Evolutionary conservation across 2,329 filamentous ascomycete species (phyloP), one percentile per base, ranked within the genome.

Genomic region (Cyanodermella asteris): DNA sequence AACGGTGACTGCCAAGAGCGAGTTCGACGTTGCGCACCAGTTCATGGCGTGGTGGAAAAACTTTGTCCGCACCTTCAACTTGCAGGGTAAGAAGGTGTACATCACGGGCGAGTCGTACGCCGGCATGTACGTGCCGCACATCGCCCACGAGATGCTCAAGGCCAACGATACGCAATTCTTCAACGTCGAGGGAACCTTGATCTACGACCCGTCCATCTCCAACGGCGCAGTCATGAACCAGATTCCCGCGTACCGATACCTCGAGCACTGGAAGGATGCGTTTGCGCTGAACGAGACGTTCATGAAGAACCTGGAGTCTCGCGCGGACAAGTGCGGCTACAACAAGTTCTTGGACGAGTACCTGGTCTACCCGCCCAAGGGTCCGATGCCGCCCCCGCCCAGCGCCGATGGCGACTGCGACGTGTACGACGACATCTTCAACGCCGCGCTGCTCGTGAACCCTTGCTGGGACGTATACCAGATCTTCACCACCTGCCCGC

Each of bases 21-120:
- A 78, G 34, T 59, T 65, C 16, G 72, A 80, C 34, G 56, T 73
- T 2, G 72, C 72, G 0, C 46, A 51, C n/a, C 63, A 82, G 35
- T 80, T 84, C 42, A 53, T 73, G 10, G 72, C 72, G 24, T 87
- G 80, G 49, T 81, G 69, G 59, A 70, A 72, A 50, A 78, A 78
- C 49, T 81, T 80, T 36, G 50, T 78, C 29, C 55, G 75, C 17
- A 68, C 67, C 0, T 81, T 81, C 35, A 53, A 48, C n/a, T 53
- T 78, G 38, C 57, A 74, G 12, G 59, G 61, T 8, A 65, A 61
- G 37, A 74, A 73, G 34, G 59, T 80, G 7, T 84, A 73, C 44
- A 62, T 87, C 29, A 60, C 72, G 0, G 77, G 74, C 5, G 74
- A 77, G 44, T 71, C 61, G 0, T 80, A 75, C 36, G 72, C 64